Evolutionary conservation across 495 filamentous ascomycete species (phyloP).

Genomic region (Neurospora sp.): DNA sequence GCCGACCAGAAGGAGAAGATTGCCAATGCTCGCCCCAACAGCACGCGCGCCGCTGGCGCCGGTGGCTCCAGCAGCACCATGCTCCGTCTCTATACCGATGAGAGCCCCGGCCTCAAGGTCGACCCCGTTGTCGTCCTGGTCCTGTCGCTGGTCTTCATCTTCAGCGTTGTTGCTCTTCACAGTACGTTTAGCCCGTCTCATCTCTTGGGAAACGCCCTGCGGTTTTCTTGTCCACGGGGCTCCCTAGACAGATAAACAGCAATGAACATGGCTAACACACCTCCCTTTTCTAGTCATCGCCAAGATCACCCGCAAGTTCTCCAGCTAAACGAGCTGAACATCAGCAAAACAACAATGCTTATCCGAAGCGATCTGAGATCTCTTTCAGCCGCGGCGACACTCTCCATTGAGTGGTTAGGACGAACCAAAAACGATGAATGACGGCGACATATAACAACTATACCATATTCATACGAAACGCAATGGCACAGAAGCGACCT

Average conservation of each 20-base stretch:
- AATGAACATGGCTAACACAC: conserved; percentile 3
- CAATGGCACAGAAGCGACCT: not conserved
- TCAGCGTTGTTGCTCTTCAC: conserved; percentile 94
- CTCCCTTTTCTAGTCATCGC: conserved; percentile 63
- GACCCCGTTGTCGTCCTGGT: conserved; percentile 95
- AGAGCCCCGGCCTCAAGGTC: conserved; percentile 90
- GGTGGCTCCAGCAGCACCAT: conserved; percentile 96
- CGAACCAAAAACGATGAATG: not conserved
- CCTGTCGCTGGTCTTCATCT: conserved; percentile 91
- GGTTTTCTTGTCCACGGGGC: not conserved
- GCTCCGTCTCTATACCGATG: conserved; percentile 99
- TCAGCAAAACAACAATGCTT: not conserved
- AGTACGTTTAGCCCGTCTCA: conserved; percentile 46
- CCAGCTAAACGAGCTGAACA: conserved; percentile 36
- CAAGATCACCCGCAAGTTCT: conserved; percentile 90
- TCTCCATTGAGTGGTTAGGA: not conserved
- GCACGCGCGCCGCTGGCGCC: conserved; percentile 85
- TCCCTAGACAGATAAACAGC: not conserved
- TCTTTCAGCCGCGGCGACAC: not conserved
- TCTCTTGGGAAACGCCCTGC: not conserved
- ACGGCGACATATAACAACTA: not conserved
- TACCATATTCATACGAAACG: not conserved
- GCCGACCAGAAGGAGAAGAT: conserved; percentile 92
- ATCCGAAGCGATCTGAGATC: not conserved
- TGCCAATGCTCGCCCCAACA: conserved; percentile 80